Base-by-base conservation (phyloP, 108 stramenopile species). In the Cyclotella atomus region DNA sequence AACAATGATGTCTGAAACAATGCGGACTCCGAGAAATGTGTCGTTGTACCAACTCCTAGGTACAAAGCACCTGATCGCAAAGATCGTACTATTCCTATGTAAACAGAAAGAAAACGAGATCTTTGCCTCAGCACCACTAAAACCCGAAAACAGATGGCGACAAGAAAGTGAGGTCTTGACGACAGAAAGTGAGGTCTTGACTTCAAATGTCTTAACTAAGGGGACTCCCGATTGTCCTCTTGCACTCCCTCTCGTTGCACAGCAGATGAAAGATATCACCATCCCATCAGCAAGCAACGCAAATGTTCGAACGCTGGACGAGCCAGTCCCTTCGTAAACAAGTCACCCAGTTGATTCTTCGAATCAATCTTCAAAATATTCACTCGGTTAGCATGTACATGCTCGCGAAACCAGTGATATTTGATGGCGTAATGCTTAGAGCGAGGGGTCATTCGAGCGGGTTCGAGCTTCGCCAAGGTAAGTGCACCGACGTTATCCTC, bases 401-500 rank as follows among this genome's bases (percentile, higher is more conserved):
- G 38, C 38, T 41, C 38, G 12, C 38, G 38, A 12, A 41, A 41
- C 38, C 38, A 41, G 38, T 41, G 38, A 12, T 41, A 41, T 12
- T 41, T 41, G 38, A 41, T 41, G 38, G 38, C 38, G 12, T 41
- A 41, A 41, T 41, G 38, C 12, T 41, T 41, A 9, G 38, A 41
- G 38, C 38, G 38, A 9, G 49, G 49, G 14, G 49, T 50, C 49
- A 50, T 50, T 16, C 49, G 49, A 4, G 15, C 4, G 4, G 49
- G 49, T 17, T 50, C 49, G 8, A 50, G n/a, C 4, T 50, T 50
- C 4, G 49, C 49, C 8, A 50, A 17, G 9, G 14, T 50, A 20
- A 50, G 49, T 50, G 49, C 49, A 50, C 49, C 49, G 19, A 50
- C 49, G 19, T 50, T 50, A 20, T 50, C 49, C 19, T 50, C 49